Base-by-base conservation (phyloP, 2,329 filamentous ascomycete genomes). In the Alternaria rosae region DNA sequence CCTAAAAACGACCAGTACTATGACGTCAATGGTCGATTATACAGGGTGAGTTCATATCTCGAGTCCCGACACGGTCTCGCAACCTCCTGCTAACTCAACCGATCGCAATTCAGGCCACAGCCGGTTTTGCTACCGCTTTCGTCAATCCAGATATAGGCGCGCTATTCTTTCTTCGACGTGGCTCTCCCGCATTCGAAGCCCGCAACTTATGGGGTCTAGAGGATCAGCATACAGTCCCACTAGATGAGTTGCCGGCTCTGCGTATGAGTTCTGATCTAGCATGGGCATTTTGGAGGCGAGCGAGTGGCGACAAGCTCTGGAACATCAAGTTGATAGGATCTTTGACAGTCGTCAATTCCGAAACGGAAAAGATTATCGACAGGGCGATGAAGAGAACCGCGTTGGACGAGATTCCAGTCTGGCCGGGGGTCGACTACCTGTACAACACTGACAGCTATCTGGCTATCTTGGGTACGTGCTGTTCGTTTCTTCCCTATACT, bases 221-320 rank as follows among this genome's bases (percentile, higher is more conserved):
- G 3, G 11, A 6, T 3, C 11, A 23, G 3, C 21, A 45, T 5
- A 12, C 42, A n/a, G 25, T 50, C 10, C 41, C 25, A 13, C 43
- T n/a, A 11, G 53, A 57, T 13, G 38, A 52, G 21, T 8, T 61
- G 8, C 58, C 58, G 2, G 45, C 45, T 13, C 32, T 61, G 23
- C 28, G 53, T 42, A 38, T 47, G 28, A 57, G 53, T 17, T 57
- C 58, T 1, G 54, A 61, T 15, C 25, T 61, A 25, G 54, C 54
- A 3, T 61, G 58, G 54, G 53, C 38, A 11, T 41, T 57, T 13
- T 61, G 58, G 58, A 61, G 41, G 3, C 44, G 54, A 38, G 13
- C 25, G 20, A 48, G 32, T 7, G 6, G 2, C 5, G n/a, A 42
- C 7, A 51, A 15, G 12, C 28, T 57, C 9, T 10, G 15, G 4